Percentiles rank a stretch among this genome's conserved stretches.
These are phyloP conservation scores for Coniochaeta pulveracea DNA, from an alignment of 2,329 filamentous ascomycete species.

Conservation along the genomic window DNA sequence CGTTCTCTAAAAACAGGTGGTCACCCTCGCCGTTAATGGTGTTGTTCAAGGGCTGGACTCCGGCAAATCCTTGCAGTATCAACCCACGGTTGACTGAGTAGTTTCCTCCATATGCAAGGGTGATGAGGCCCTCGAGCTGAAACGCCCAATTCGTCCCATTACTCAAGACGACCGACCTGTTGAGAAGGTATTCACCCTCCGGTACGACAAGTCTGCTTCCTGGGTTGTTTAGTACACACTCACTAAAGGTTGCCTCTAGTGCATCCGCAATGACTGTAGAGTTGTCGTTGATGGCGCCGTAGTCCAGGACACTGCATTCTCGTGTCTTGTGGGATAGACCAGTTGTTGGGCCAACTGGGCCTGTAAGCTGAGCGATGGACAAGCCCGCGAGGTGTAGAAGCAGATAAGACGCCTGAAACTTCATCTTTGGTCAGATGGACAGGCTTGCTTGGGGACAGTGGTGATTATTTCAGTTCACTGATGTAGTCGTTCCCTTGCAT, in stretches of 20 bases:
- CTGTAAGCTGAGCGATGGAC: no score
- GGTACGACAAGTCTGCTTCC: constrained; percentile 17
- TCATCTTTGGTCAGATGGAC: no score
- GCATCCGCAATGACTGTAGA: constrained; percentile 18
- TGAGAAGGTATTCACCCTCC: constrained; percentile 16
- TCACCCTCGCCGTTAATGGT: constrained; percentile 22
- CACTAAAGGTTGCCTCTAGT: constrained; percentile 15
- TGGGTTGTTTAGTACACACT: constrained; percentile 12
- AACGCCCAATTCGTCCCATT: constrained; percentile 22
- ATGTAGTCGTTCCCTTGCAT: no score
- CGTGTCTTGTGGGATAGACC: constrained; percentile 14
- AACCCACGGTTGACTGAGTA: constrained; percentile 17
- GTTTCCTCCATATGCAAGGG: constrained; percentile 16
- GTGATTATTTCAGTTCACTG: no score
- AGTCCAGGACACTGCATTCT: constrained; percentile 20
- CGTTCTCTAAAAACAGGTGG: constrained; percentile 16
- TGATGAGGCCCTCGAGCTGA: constrained; percentile 21
- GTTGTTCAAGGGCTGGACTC: constrained; percentile 14
- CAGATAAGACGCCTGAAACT: no score
- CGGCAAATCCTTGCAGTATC: constrained; percentile 18
- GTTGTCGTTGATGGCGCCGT: constrained; percentile 18
- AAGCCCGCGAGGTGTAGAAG: no score
- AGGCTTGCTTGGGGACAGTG: no score
- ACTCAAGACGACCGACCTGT: constrained; percentile 14
- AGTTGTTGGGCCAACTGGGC: constrained; percentile 19